A percentile compares a stretch with the other conserved stretches of the same genome.
These are phyloP conservation scores for Rhizoclosmatium globosum DNA, from an alignment of 192 early-diverging fungal species.

Conservation along the genomic window DNA sequence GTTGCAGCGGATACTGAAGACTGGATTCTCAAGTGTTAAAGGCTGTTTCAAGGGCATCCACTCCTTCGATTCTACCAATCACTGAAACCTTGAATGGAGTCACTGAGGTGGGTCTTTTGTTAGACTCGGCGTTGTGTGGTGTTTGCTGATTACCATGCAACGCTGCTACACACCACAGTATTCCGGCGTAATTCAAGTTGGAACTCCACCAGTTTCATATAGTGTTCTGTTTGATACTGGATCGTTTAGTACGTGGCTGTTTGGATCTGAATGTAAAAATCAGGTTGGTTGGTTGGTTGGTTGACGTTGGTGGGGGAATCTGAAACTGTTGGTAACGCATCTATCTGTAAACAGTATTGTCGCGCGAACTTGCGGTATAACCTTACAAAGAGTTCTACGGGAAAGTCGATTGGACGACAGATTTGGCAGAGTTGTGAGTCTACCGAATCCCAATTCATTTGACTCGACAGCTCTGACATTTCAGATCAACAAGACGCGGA, in stretches of 20 bases:
- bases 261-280: conserved; percentile 33
- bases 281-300: neutral
- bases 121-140: neutral
- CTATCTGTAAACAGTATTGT: neutral
- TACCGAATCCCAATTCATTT: neutral
- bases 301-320: neutral
- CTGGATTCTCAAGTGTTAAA: too few relatives aligned
- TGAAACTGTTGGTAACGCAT: neutral
- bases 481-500: neutral
- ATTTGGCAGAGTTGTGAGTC: neutral
- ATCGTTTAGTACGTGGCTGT: conserved; percentile 51
- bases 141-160: neutral
- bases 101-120: neutral
- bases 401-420: conserved; percentile 10
- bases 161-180: conserved; percentile 32
- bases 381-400: conserved; percentile 37
- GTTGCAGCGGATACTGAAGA: too few relatives aligned
- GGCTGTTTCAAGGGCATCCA: too few relatives aligned
- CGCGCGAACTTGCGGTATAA: conserved; percentile 43
- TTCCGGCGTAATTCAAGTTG: conserved; percentile 40
- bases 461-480: neutral
- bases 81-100: neutral
- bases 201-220: conserved; percentile 49
- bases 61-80: neutral
- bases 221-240: conserved; percentile 57